Evolutionary conservation across 139 green algal genomes (phyloP).

Genomic region (Coccomyxa sp.): DNA sequence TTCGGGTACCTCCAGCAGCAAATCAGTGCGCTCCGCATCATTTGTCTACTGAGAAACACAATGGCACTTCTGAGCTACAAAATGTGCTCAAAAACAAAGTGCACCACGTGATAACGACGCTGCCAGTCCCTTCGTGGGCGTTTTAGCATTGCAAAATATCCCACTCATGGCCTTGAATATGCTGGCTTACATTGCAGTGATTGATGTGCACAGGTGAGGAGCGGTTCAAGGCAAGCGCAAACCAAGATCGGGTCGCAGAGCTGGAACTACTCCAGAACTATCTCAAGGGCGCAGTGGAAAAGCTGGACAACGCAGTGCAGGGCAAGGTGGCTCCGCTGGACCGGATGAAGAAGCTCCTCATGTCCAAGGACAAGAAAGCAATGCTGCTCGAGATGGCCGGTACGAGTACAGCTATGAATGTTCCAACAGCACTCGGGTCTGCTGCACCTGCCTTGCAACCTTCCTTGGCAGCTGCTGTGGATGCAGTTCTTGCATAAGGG

Average conservation of each 20-base stretch:
- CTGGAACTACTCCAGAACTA: conserved; percentile 79
- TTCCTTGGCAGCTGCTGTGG: background rate
- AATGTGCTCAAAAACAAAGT: background rate
- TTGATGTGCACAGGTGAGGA: conserved; percentile 31
- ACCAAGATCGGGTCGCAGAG: conserved; percentile 75
- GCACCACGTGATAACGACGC: background rate
- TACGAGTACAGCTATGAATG: background rate
- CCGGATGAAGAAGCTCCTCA: conserved; percentile 69
- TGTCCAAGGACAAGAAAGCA: conserved; percentile 76
- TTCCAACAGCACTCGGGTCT: background rate
- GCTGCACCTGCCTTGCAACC: background rate
- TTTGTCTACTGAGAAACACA: background rate
- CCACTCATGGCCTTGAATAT: background rate
- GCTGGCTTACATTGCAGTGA: background rate
- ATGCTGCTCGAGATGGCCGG: conserved; percentile 77
- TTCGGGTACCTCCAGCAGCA: conserved; percentile 35
- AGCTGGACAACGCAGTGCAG: conserved; percentile 58
- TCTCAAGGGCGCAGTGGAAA: conserved; percentile 52
- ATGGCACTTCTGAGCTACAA: background rate
- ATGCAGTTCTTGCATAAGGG: background rate
- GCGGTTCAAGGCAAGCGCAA: conserved; percentile 33
- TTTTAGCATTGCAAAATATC: background rate
- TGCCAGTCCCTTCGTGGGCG: too few relatives aligned
- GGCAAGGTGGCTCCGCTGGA: conserved; percentile 45
- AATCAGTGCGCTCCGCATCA: conserved; percentile 29